Conservation (phyloP, 2,329 filamentous ascomycete species). For the Paecilomyces fulvus region DNA sequence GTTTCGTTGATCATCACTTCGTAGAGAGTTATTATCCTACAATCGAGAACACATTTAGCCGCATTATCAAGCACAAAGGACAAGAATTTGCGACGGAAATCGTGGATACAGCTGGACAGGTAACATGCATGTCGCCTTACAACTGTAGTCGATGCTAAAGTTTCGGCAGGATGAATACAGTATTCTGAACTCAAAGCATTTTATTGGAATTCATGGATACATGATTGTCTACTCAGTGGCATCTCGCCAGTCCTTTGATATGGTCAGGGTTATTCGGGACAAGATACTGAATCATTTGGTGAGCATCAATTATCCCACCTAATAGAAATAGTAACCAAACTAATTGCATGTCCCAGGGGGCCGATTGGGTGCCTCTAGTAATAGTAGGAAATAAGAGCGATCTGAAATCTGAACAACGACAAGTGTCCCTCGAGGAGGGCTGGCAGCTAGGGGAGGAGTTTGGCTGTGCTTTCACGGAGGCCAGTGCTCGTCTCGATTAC, state of each 20-base stretch:
- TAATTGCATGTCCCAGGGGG: slow-evolving; percentile 51
- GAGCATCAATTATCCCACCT: slow-evolving; percentile 23
- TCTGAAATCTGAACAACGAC: slow-evolving; percentile 81
- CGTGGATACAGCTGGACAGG: slow-evolving; percentile 94
- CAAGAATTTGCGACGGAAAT: slow-evolving; percentile 96
- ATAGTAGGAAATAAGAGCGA: slow-evolving; percentile 98
- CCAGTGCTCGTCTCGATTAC: slow-evolving; percentile 86
- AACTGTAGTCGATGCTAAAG: slow-evolving; percentile 7
- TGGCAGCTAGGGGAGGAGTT: slow-evolving; percentile 77
- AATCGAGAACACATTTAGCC: slow-evolving; percentile 98
- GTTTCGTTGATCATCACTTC: slow-evolving; percentile 95
- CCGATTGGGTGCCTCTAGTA: slow-evolving; percentile 84
- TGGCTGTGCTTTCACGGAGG: slow-evolving; percentile 89
- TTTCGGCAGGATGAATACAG: slow-evolving; percentile 80
- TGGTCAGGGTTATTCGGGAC: slow-evolving; percentile 90
- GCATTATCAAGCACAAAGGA: slow-evolving; percentile 83
- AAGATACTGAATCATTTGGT: slow-evolving; percentile 97
- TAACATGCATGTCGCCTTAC: slow-evolving; percentile 34
- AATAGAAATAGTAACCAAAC: not conserved
- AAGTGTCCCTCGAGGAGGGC: slow-evolving; percentile 79
- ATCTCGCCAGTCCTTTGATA: slow-evolving; percentile 89
- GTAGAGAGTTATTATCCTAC: slow-evolving; percentile 99
- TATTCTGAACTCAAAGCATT: slow-evolving; percentile 96
- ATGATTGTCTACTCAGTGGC: slow-evolving; percentile 98
- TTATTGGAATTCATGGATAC: slow-evolving; percentile 98